Evolutionary conservation across 805 yeast species (phyloP).

Genomic region (Candida odintsovae): DNA sequence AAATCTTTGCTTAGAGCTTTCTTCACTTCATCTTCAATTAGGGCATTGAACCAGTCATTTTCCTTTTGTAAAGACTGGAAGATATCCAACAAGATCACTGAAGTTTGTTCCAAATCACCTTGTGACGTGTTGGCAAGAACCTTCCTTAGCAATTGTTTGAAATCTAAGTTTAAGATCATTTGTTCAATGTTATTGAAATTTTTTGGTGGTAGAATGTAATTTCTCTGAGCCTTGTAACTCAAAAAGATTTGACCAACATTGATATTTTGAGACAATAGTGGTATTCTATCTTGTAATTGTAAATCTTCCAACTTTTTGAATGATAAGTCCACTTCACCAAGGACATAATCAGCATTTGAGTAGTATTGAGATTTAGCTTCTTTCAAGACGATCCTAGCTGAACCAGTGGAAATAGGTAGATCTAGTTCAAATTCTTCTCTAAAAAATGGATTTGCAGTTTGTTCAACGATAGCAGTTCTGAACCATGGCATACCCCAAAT

Average conservation of each 20-base stretch:
- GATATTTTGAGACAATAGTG: slow-evolving; percentile 37
- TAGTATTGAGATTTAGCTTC: slow-evolving; percentile 16
- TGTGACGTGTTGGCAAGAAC: slow-evolving; percentile 22
- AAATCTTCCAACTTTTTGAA: slow-evolving; percentile 18
- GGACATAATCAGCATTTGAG: slow-evolving; percentile 29
- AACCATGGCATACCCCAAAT: slow-evolving; percentile 77
- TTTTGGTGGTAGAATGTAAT: slow-evolving; percentile 53
- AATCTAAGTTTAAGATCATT: slow-evolving; percentile 48
- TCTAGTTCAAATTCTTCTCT: slow-evolving; percentile 68
- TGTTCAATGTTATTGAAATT: slow-evolving; percentile 59
- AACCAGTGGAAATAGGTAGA: slow-evolving; percentile 46
- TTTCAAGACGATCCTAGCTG: slow-evolving; percentile 44
- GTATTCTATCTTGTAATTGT: slow-evolving; percentile 28
- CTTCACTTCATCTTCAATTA: slow-evolving; percentile 61
- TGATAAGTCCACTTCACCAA: slow-evolving; percentile 15
- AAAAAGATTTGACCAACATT: slow-evolving; percentile 54
- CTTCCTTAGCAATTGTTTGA: slow-evolving; percentile 46
- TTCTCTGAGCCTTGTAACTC: slow-evolving; percentile 43
- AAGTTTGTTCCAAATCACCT: slow-evolving; percentile 45
- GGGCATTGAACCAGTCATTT: slow-evolving; percentile 63
- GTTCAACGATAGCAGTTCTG: slow-evolving; percentile 59
- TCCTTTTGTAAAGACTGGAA: slow-evolving; percentile 68
- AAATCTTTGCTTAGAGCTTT: neutral
- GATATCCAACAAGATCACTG: slow-evolving; percentile 61
- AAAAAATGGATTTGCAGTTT: slow-evolving; percentile 65